Evolutionary conservation across 2,329 filamentous ascomycete species (phyloP), one percentile per base, ranked within the genome.

Genomic region (Juglanconis oblonga): DNA sequence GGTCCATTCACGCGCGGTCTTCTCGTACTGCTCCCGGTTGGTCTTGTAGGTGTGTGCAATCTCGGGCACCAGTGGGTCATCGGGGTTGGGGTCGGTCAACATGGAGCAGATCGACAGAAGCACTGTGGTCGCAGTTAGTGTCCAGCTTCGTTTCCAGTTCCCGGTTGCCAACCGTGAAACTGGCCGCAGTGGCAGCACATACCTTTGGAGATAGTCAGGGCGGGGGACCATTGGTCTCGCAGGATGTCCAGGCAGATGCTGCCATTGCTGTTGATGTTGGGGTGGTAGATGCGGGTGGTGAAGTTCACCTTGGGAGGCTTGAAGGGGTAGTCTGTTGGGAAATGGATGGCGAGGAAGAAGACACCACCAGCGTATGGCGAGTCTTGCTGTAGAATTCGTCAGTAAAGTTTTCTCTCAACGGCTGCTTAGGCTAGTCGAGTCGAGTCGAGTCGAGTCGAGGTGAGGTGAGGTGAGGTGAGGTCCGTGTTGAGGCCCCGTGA

Each of bases 271-370:
- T 99, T 99, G 92, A 99, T 99, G 82, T 99, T 99, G 72, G 95
- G 95, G 82, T 99, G 95, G 78, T 99, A 99, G 83, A 99, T 98
- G 75, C 94, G 90, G 67, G 95, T 99, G 71, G 92, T 98, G 86
- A 99, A 99, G 89, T 97, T 97, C 80, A 99, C 93, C 87, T 99
- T 99, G 70, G 95, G 95, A 65, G 95, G 95, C 89, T 99, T 99
- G 86, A 99, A 99, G 47, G 95, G 95, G 80, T 99, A 99, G 84
- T 99, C 95, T 84, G 95, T 99, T 69, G 95, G 95, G 85, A 99
- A 98, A 81, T 97, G 92, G 74, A 99, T 99, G 69, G 90, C 89
- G 68, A 99, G 87, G 87, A 99, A 99, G 86, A 99, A 99, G 70
- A 99, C 94, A 73, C 95, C 95, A 76, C 94, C 93, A 54, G 93